Base-by-base conservation (phyloP, 352 stramenopile genomes). In the Globisporangium nodosum region DNA sequence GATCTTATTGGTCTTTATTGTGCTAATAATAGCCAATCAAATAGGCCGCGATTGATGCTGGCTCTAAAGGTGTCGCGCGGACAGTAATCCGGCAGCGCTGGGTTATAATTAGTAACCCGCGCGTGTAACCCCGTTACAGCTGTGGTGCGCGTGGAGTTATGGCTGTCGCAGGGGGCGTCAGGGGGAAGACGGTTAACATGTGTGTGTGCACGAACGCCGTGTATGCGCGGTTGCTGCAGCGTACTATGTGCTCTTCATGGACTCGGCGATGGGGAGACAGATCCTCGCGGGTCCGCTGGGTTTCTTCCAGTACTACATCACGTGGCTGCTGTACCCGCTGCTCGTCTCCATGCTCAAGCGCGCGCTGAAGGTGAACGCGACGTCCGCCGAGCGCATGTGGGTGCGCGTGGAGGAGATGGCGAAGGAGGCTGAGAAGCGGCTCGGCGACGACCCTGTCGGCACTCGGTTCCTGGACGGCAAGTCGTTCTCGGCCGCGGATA, bases 401-500 rank as follows among this genome's bases (percentile, higher is more conserved):
- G 24, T 33, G 13, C 66, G 71, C 42, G 58, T 85, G 24, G 63
- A 84, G 30, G 30, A 49, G 0, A 2, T 80, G 3, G 37, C 69
- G 1, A 52, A 60, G 9, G 64, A 71, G 18, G 64, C 61, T 0
- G 57, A 71, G 30, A 52, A 64, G 43, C 39, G 46, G 37, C 68
- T 86, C 5, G 78, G 75, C 1, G 65, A 76, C n/a, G 67, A 35
- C 3, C 71, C 74, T 0, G 31, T 85, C 5, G 74, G 76, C 49
- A 64, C 56, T 13, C 59, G 54, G 6, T 87, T 76, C 50, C 62
- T 87, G 9, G 58, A 58, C 30, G 76, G 74, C 2, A 33, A 64
- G 1, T 65, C 60, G 6, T 83, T 87, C 45, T 76, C 76, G 1
- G 72, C 76, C 0, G 74, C 74, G 15, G 76, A 87, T 55, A 81